Evolutionary conservation across 2,329 filamentous ascomycete species (phyloP).

Genomic region (Coniella vitis): DNA sequence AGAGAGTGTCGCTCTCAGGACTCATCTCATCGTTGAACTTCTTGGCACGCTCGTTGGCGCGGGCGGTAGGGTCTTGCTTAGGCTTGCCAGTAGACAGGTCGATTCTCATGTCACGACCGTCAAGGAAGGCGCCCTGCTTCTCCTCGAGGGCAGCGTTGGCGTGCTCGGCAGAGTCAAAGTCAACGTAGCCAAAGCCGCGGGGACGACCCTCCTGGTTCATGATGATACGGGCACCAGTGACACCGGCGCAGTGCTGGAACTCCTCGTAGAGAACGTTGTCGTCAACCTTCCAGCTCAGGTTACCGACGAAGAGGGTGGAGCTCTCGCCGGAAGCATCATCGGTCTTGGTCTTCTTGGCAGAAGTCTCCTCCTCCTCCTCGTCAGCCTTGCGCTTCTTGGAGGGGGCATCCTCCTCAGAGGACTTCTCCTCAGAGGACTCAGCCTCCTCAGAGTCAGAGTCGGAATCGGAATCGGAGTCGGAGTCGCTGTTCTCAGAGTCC

Average conservation of each 20-base stretch:
- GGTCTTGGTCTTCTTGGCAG: slow-evolving; percentile 63
- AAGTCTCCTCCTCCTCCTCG: slow-evolving; percentile 38
- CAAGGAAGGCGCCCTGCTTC: slow-evolving; percentile 29
- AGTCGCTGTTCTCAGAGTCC: slow-evolving; percentile 21
- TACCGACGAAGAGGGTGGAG: slow-evolving; percentile 79
- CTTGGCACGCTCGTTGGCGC: slow-evolving; percentile 57
- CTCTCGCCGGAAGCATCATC: slow-evolving; percentile 39
- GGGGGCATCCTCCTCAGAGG: slow-evolving; percentile 20
- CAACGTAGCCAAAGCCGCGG: slow-evolving; percentile 90
- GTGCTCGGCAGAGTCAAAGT: slow-evolving; percentile 60
- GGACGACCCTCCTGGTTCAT: slow-evolving; percentile 77
- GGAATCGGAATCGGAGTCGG: slow-evolving; percentile 15
- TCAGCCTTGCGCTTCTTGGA: slow-evolving; percentile 65
- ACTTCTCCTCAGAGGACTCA: slow-evolving; percentile 20
- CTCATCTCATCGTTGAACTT: slow-evolving; percentile 74
- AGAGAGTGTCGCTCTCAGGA: slow-evolving; percentile 78
- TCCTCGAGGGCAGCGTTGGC: slow-evolving; percentile 33
- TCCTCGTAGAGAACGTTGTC: slow-evolving; percentile 74
- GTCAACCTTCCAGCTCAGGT: slow-evolving; percentile 85
- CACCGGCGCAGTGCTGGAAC: slow-evolving; percentile 72
- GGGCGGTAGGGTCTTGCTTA: slow-evolving; percentile 30
- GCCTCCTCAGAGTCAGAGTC: slow-evolving; percentile 27
- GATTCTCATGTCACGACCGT: slow-evolving; percentile 31
- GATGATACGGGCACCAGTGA: slow-evolving; percentile 70
- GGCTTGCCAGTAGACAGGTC: slow-evolving; percentile 31